phyloP scores from a whole-genome alignment of 192 early-diverging fungal species.

The Dimargaris xerosporica region DNA sequence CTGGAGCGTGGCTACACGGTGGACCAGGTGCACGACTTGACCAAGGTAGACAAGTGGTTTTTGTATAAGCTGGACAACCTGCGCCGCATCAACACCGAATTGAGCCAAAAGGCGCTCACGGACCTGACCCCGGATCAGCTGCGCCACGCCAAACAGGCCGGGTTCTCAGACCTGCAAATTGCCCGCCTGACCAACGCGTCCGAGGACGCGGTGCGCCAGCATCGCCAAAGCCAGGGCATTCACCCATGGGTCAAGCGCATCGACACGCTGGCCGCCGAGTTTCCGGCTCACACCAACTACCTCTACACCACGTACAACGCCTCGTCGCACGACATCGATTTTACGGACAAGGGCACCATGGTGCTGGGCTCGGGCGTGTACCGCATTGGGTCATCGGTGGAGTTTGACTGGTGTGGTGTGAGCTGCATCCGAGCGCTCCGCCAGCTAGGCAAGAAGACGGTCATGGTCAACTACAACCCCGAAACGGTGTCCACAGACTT shows the following conservation, averaged over 20 bases:
- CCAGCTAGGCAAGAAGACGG: slow-evolving; percentile 59
- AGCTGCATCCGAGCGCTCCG: slow-evolving; percentile 72
- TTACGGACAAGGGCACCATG: slow-evolving; percentile 89
- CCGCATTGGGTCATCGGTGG: slow-evolving; percentile 92
- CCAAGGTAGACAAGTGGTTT: slow-evolving; percentile 87
- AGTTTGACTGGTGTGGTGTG: slow-evolving; percentile 91
- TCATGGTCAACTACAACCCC: slow-evolving; percentile 99
- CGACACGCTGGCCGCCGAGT: slow-evolving; percentile 97
- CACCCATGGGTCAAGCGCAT: slow-evolving; percentile 96
- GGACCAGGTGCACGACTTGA: slow-evolving; percentile 62
- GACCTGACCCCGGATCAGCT: slow-evolving; percentile 43
- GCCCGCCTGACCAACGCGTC: slow-evolving; percentile 28
- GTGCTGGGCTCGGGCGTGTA: slow-evolving; percentile 96
- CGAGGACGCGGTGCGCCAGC: slow-evolving; percentile 38
- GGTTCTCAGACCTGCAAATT: slow-evolving; percentile 91
- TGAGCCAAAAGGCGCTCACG: slow-evolving; percentile 32
- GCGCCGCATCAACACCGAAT: slow-evolving; percentile 57
- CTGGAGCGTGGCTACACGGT: slow-evolving; percentile 57
- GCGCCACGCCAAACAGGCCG: slow-evolving; percentile 77
- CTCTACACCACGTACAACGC: slow-evolving; percentile 98
- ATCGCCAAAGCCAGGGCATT: slow-evolving; percentile 79
- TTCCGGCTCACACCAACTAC: slow-evolving; percentile 96
- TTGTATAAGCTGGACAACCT: slow-evolving; percentile 53
- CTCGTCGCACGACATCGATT: slow-evolving; percentile 75
- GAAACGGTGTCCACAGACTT: slow-evolving; percentile 98